Base-by-base conservation (phyloP, 495 filamentous ascomycete species). In the Talaromyces trachyspermus region DNA sequence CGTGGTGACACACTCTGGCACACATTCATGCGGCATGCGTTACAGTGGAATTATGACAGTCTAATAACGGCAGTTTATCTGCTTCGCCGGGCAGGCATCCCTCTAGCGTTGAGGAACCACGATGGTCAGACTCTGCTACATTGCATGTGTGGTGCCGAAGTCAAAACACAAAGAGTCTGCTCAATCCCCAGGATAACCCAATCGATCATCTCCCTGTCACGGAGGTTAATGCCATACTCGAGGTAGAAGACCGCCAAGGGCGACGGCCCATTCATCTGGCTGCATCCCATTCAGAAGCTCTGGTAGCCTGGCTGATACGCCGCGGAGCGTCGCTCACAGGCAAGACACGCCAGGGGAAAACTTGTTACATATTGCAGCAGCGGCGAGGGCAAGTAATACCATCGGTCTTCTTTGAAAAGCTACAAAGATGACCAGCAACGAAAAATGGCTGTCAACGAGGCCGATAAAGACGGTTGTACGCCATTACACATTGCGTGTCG, bases 311-410 rank as follows among this genome's bases (percentile, higher is more conserved):
- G 12, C 48, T 75, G n/a, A 56, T 75, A n/a, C 23, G 46, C 10
- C 52, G 52, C 0, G 70, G 70, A 4, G 66, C 63, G 2, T 50
- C 63, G 40, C 19, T 53, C 11, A 49, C 50, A 7, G 30, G 29
- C 10, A 20, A 18, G 5, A 68, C 69, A 0, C 47, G 57, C 14
- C 54, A 68, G 55, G 60, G 1, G 46, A 55, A 12, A 71, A 61
- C 8, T 42, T 63, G 14, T 53, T 75, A 3, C 71, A 75, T 46
- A 51, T 71, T 17, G 70, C 68, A 6, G 55, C 64, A 3, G 44
- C 50, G 27, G 58, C 64, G 22, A 51, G 61, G 4, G 54, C 66
- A 42, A 60, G 51, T 30, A 70, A 70, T 41, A 52, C 58, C 6
- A 49, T 74, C 6, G 70, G 61, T 0, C 33, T 69, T 12, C 49